Percentiles rank a stretch among this genome's conserved stretches.
phyloP scores from a whole-genome alignment of 1,284 basidiomycete genomes.

The Trichosporon ovoides region DNA sequence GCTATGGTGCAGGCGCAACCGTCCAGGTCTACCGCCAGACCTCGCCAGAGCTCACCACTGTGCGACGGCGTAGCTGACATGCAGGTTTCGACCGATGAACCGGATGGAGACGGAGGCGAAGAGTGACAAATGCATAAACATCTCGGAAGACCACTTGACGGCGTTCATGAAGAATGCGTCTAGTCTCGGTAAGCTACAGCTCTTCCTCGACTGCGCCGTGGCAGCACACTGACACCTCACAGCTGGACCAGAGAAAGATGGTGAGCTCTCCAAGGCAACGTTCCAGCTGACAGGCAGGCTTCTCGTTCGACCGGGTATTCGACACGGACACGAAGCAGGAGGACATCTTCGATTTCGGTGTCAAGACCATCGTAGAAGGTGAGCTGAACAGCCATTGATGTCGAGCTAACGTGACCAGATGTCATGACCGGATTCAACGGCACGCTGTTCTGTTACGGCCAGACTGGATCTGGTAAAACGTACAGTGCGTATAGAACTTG shows the following conservation, averaged over 20 bases:
- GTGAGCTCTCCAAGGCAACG: constrained; percentile 17
- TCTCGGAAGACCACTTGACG: constrained; percentile 75
- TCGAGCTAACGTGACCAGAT: constrained; percentile 55
- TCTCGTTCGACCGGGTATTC: constrained; percentile 96
- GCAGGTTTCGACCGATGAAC: constrained; percentile 91
- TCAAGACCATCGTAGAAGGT: constrained; percentile 64
- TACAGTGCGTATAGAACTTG: constrained; percentile 53
- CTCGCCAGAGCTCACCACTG: too few species aligned
- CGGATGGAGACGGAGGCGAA: constrained; percentile 83
- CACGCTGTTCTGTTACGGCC: constrained; percentile 96
- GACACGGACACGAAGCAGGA: constrained; percentile 85
- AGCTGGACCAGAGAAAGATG: constrained; percentile 50
- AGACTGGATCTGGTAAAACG: constrained; percentile 95
- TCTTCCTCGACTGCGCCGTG: not conserved
- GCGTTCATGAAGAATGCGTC: constrained; percentile 63
- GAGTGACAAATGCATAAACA: constrained; percentile 84
- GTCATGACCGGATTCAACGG: constrained; percentile 99
- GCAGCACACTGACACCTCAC: constrained; percentile 12
- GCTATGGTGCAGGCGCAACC: not conserved
- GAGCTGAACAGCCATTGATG: constrained; percentile 12
- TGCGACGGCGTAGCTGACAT: not conserved
- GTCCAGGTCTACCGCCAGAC: not conserved
- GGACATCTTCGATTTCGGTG: constrained; percentile 97
- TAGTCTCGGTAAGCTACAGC: constrained; percentile 62
- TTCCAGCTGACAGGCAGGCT: constrained; percentile 56